Base-by-base conservation (phyloP, 2,329 filamentous ascomycete species). In the Colletotrichum lindemuthianum region DNA sequence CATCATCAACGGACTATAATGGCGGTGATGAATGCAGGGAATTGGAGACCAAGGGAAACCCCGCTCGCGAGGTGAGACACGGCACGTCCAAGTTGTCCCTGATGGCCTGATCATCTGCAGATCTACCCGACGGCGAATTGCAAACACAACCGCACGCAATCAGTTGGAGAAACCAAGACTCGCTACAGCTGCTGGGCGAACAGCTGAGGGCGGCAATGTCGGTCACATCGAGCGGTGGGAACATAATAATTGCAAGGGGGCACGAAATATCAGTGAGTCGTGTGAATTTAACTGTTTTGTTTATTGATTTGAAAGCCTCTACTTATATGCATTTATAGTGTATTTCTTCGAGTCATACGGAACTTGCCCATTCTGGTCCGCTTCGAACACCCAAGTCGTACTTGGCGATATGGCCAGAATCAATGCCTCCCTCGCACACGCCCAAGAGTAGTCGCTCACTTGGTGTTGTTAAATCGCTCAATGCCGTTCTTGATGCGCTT, bases 401-500 rank as follows among this genome's bases (percentile, higher is more conserved):
- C 24, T 24, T 24, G 24, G 24, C 24, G 45, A 47, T 37, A 15
- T 56, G 61, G 58, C 56, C 5, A 24, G 24, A 24, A 61, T 61
- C 45, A 37, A 11, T 49, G n/a, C 44, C 24, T 24, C 15, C 24
- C 39, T 39, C n/a, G 24, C 5, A 24, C 24, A 24, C 4, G 24
- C 24, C 24, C 24, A 24, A 24, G 24, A 4, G 24, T 24, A 24
- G 4, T 24, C 24, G 24, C 24, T 24, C 44, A 65, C 51, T 63
- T 65, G 24, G 63, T 47, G 58, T 34, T 52, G 32, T 65, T 65
- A 48, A 65, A 65, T 54, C 77, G 77, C 43, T 78, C 76, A 49
- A 86, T 79, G 37, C 82, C 76, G 36, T 70, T 76, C 74, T 79
- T 78, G 70, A 86, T 86, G 64, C 81, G 75, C 43, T 75, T 74